A percentile compares a stretch with the other conserved stretches of the same genome.
Evolutionary conservation across 768 basidiomycete species (phyloP).

Genomic region (Scleroderma bovista): DNA sequence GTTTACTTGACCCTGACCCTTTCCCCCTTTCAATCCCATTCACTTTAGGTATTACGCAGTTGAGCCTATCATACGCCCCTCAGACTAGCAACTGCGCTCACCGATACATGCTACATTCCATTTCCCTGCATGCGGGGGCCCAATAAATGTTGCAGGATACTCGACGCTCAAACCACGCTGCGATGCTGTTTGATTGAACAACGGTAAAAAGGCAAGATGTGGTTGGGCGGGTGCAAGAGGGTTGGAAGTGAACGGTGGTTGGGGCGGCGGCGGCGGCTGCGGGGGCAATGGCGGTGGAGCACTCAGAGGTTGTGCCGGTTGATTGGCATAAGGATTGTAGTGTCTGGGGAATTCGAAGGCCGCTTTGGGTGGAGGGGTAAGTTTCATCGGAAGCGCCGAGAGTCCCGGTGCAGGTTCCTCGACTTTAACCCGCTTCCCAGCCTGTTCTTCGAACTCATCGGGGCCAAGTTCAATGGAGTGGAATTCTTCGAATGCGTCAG

Average conservation of each 20-base stretch:
- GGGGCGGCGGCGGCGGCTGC: slow-evolving; percentile 27
- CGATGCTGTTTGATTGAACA: slow-evolving; percentile 69
- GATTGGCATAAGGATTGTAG: slow-evolving; percentile 25
- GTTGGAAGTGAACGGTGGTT: slow-evolving; percentile 36
- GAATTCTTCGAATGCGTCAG: slow-evolving; percentile 13
- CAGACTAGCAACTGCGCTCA: slow-evolving; percentile 30
- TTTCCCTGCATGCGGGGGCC: slow-evolving; percentile 61
- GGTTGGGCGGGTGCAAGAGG: slow-evolving; percentile 63
- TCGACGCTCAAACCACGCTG: slow-evolving; percentile 60
- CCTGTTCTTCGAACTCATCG: slow-evolving; percentile 22
- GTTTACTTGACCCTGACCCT: slow-evolving; percentile 65
- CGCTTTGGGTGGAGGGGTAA: slow-evolving; percentile 11
- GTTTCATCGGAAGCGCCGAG: slow-evolving; percentile 21
- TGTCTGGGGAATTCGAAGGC: slow-evolving; percentile 18
- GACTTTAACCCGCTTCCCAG: slow-evolving; percentile 25
- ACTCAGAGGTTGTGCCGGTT: slow-evolving; percentile 19
- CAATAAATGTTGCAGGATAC: slow-evolving; percentile 54
- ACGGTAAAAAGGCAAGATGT: slow-evolving; percentile 55
- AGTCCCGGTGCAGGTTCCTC: slow-evolving; percentile 29
- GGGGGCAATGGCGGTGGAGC: slow-evolving; percentile 30
- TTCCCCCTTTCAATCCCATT: slow-evolving; percentile 65
- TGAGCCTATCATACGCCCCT: no score
- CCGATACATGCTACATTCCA: slow-evolving; percentile 69
- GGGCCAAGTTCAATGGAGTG: slow-evolving; percentile 14
- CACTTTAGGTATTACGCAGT: slow-evolving; percentile 34